Conservation (phyloP, 768 basidiomycete species). For the Podaxis pistillaris region DNA sequence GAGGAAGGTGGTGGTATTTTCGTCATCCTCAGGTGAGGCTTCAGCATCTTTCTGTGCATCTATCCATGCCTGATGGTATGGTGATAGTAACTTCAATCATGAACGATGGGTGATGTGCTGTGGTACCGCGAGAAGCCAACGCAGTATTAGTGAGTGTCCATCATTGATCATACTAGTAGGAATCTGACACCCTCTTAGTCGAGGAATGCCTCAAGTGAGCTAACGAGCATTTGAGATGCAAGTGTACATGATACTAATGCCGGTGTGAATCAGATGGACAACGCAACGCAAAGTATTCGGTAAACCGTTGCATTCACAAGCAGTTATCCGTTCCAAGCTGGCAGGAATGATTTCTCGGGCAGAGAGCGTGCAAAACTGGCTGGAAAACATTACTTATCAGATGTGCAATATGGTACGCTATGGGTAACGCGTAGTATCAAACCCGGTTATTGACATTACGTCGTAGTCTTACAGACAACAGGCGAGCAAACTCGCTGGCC, state of each 20-base stretch:
- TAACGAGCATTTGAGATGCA: background rate
- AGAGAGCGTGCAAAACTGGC: constrained; percentile 66
- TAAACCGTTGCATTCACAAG: constrained; percentile 78
- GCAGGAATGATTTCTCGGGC: constrained; percentile 84
- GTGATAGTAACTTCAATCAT: constrained; percentile 83
- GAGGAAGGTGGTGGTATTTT: constrained; percentile 37
- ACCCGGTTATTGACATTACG: constrained; percentile 2
- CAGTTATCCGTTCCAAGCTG: constrained; percentile 86
- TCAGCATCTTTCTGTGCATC: background rate
- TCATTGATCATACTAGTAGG: background rate
- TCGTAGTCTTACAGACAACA: constrained; percentile 67
- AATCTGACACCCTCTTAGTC: constrained; percentile 33
- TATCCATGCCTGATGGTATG: background rate
- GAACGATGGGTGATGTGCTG: constrained; percentile 93
- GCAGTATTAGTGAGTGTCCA: constrained; percentile 26
- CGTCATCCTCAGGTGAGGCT: constrained; percentile 31
- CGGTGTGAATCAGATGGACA: constrained; percentile 58
- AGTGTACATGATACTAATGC: background rate
- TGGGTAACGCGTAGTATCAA: background rate
- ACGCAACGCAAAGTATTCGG: constrained; percentile 91
- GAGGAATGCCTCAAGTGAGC: constrained; percentile 83
- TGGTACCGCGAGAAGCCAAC: constrained; percentile 55
- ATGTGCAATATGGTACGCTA: constrained; percentile 75
- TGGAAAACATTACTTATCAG: constrained; percentile 87
- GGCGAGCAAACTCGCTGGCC: constrained; percentile 71